Evolutionary conservation across 2,329 filamentous ascomycete species (phyloP).

Genomic region (Fusarium sp.): DNA sequence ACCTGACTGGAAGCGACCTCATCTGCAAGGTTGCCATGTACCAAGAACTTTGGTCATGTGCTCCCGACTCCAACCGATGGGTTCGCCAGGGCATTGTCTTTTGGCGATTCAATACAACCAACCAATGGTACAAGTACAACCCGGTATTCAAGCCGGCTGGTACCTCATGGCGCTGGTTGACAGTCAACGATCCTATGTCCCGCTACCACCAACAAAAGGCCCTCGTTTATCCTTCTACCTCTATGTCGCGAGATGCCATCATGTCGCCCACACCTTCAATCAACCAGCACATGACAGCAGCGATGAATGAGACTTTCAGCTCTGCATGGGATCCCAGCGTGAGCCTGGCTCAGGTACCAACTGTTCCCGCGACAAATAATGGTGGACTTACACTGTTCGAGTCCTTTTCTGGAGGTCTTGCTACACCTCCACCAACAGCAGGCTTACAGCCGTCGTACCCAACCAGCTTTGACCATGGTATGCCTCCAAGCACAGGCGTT

Average conservation of each 20-base stretch:
- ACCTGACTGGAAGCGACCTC: conserved; percentile 62
- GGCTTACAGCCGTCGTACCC: conserved; percentile 59
- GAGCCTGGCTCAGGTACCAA: conserved; percentile 47
- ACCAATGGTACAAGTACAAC: conserved; percentile 61
- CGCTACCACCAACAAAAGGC: conserved; percentile 64
- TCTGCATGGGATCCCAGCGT: conserved; percentile 56
- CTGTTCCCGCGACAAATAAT: conserved; percentile 47
- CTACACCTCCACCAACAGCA: conserved; percentile 66
- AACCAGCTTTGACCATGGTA: conserved; percentile 54
- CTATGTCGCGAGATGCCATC: conserved; percentile 54
- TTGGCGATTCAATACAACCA: conserved; percentile 68
- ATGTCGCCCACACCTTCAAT: conserved; percentile 63
- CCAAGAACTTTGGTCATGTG: conserved; percentile 70
- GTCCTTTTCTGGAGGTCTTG: conserved; percentile 61
- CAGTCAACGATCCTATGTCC: conserved; percentile 67
- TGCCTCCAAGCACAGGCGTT: conserved; percentile 44
- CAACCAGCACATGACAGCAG: conserved; percentile 61
- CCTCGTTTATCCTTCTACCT: conserved; percentile 49
- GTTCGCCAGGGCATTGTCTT: conserved; percentile 68
- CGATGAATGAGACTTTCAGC: conserved; percentile 67
- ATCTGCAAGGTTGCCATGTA: conserved; percentile 72
- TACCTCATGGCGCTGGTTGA: conserved; percentile 70
- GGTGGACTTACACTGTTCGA: conserved; percentile 56
- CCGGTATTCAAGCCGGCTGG: conserved; percentile 61
- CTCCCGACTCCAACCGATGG: conserved; percentile 60